Percentiles rank a stretch among this genome's conserved stretches.
Evolutionary conservation across 345 rosid species (phyloP).

Genomic region (Boechera retrofracta): DNA sequence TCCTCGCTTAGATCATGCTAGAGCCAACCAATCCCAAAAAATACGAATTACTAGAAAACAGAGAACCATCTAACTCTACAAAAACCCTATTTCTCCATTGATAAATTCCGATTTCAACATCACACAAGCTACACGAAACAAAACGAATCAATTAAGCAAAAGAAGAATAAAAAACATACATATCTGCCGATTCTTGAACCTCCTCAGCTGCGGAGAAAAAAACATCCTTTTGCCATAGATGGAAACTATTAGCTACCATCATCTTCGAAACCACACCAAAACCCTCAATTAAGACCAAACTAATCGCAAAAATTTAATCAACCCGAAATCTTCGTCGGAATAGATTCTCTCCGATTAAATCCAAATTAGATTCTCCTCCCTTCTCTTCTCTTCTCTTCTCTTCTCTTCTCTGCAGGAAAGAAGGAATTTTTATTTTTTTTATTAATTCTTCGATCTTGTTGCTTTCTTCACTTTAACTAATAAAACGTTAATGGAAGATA

Average conservation of each 20-base stretch:
- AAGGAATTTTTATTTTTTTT: neutral
- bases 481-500: conserved; percentile 25
- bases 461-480: neutral
- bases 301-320: neutral
- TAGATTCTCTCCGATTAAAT: conserved; percentile 15
- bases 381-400: conserved; percentile 28
- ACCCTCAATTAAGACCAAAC: conserved; percentile 10
- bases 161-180: conserved; percentile 51
- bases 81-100: neutral
- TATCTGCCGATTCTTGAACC: conserved; percentile 88
- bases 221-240: conserved; percentile 82
- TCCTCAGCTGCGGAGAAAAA: conserved; percentile 96
- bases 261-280: conserved; percentile 51
- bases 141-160: neutral
- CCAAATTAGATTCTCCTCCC: conserved; percentile 8
- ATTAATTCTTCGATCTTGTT: neutral
- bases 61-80: conserved; percentile 7
- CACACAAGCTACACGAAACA: conserved; percentile 11
- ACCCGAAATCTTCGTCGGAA: conserved; percentile 1
- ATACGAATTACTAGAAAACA: neutral
- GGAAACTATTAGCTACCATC: conserved; percentile 87
- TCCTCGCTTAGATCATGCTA: conserved; percentile 8
- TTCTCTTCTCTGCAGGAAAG: neutral
- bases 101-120: neutral
- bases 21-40: neutral